phyloP scores from a whole-genome alignment of 2,329 filamentous ascomycete genomes.

The Daldinia sp. region DNA sequence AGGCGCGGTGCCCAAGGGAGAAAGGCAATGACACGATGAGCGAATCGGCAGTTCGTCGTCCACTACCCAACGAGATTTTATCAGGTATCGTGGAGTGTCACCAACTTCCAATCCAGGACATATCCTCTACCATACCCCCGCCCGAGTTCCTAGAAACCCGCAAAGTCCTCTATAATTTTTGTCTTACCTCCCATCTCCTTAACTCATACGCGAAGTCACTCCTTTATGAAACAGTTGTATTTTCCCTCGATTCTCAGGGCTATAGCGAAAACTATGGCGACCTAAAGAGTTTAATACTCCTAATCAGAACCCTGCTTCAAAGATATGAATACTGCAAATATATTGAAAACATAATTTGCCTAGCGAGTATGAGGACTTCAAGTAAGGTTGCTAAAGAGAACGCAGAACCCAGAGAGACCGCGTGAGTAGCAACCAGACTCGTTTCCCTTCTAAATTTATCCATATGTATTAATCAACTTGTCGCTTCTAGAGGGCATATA shows the following conservation, averaged over 20 bases:
- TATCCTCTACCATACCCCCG: neutral
- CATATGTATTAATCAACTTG: neutral
- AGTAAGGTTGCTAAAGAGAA: neutral
- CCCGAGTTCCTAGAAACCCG: neutral
- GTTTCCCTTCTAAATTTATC: neutral
- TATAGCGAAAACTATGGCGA: neutral
- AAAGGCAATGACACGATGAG: neutral
- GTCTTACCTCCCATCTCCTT: slow-evolving; percentile 1
- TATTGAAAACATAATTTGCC: slow-evolving; percentile 23
- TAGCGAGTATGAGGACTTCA: neutral
- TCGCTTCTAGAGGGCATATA: neutral
- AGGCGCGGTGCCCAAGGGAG: neutral
- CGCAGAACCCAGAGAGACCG: neutral
- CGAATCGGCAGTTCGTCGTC: neutral
- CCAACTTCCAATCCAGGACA: slow-evolving; percentile 2
- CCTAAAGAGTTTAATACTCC: neutral
- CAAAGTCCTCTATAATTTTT: slow-evolving; percentile 13
- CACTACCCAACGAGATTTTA: slow-evolving; percentile 13
- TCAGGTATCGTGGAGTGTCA: neutral
- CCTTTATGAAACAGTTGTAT: slow-evolving; percentile 23
- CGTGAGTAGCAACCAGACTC: neutral
- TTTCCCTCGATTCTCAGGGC: neutral
- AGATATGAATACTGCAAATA: neutral
- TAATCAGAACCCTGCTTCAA: slow-evolving; percentile 21
- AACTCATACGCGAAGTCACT: slow-evolving; percentile 2